Evolutionary conservation across 805 yeast species (phyloP).

Genomic region (Candida insectorum): DNA sequence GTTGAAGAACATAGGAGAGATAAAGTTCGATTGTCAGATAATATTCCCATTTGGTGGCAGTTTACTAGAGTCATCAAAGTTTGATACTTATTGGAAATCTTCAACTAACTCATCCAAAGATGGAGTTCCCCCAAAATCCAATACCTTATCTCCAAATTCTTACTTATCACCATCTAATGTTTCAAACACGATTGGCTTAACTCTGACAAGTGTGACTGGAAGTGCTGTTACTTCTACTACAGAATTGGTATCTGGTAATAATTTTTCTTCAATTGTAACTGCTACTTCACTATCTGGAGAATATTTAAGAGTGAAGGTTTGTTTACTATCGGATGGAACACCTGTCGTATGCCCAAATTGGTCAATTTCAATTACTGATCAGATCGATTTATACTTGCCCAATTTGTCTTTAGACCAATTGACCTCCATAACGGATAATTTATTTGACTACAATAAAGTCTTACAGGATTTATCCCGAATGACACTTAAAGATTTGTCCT

Average conservation of each 20-base stretch:
- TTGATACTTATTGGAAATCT: slow-evolving; percentile 94
- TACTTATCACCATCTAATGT: slow-evolving; percentile 28
- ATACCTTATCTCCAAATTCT: slow-evolving; percentile 31
- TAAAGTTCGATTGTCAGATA: slow-evolving; percentile 73
- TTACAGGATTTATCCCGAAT: slow-evolving; percentile 36
- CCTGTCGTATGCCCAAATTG: slow-evolving; percentile 77
- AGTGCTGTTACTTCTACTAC: slow-evolving; percentile 14
- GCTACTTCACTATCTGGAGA: slow-evolving; percentile 87
- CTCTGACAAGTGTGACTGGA: slow-evolving; percentile 7
- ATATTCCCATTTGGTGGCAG: slow-evolving; percentile 85
- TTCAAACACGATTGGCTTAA: slow-evolving; percentile 12
- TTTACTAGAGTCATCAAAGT: slow-evolving; percentile 84
- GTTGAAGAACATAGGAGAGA: slow-evolving; percentile 75
- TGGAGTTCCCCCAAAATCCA: slow-evolving; percentile 2
- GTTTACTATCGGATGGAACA: slow-evolving; percentile 76
- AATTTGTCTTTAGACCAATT: slow-evolving; percentile 52
- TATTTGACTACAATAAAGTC: slow-evolving; percentile 39
- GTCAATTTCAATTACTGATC: slow-evolving; percentile 48
- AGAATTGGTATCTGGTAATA: slow-evolving; percentile 16
- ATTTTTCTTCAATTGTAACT: slow-evolving; percentile 63
- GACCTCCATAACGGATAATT: slow-evolving; percentile 33
- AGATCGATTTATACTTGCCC: slow-evolving; percentile 57
- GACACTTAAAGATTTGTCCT: slow-evolving; percentile 31
- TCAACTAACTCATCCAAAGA: slow-evolving; percentile 53
- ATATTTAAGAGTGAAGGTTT: slow-evolving; percentile 66